Evolutionary conservation across 2,329 filamentous ascomycete genomes (phyloP), one percentile per base, ranked within the genome.

Genomic region (Aspergillaceae sp.): DNA sequence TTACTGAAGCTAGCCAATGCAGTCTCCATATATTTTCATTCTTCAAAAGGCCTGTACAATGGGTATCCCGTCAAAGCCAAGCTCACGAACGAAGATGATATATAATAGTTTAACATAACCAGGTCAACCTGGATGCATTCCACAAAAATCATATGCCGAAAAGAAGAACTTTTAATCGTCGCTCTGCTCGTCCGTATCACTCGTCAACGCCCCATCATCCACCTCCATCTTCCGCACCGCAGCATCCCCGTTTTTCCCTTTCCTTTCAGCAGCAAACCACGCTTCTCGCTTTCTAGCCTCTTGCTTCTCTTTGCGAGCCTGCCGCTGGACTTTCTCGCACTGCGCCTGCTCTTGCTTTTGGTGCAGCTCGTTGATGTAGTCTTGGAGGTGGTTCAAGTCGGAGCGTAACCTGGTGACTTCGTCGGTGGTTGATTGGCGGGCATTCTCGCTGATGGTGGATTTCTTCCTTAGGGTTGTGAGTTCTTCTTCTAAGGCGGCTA

Each of bases 241-340:
- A 4, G 55, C 55, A 54, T 71, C 67, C 1, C 67, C 67, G 52
- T 69, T 70, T 46, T 57, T 58, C 28, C 69, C 69, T 47, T 63
- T 66, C 50, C 67, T 72, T 50, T 72, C 69, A 3, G 67, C 69
- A 26, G 66, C 63, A 51, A 72, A 68, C 63, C 69, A 73, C 26
- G 67, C 67, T 53, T 72, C 60, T 46, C 69, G 60, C 44, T 61
- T 64, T 45, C 64, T 63, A n/a, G 56, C 48, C 32, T 64, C 67
- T n/a, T 64, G 60, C 29, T 66, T 65, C 44, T 71, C 67, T 48
- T 65, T 69, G 44, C 61, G 62, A 32, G 59, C 61, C 51, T 65
- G 64, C 5, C 60, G 63, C 38, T 55, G 52, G 30, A 67, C 47
- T 49, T 61, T 64, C 41, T 61, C 56, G 35, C 54, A 52, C 32